A percentile compares a stretch with the other conserved stretches of the same genome.
Evolutionary conservation across 2,329 filamentous ascomycete species (phyloP).

Genomic region (Epichloe bromicola): DNA sequence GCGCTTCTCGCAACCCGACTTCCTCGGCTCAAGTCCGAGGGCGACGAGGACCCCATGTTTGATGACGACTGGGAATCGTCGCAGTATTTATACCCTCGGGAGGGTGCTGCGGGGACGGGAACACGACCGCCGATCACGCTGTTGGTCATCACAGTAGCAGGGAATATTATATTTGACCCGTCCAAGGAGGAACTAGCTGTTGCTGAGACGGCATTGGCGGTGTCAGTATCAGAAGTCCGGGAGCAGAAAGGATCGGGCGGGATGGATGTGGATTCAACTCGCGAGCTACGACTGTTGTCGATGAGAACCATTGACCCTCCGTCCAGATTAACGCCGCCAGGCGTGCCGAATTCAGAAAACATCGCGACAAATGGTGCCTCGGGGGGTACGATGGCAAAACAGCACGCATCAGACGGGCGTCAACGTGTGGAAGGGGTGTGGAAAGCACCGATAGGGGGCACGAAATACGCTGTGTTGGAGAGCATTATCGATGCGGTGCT

Average conservation of each 20-base stretch:
- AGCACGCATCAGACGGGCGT: slow-evolving; percentile 31
- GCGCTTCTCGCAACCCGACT: slow-evolving; percentile 80
- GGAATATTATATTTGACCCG: slow-evolving; percentile 90
- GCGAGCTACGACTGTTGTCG: slow-evolving; percentile 47
- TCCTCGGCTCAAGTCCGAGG: slow-evolving; percentile 73
- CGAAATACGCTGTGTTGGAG: slow-evolving; percentile 60
- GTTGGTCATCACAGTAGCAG: slow-evolving; percentile 72
- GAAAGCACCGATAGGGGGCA: slow-evolving; percentile 73
- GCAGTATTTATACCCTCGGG: slow-evolving; percentile 58
- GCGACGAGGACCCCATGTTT: slow-evolving; percentile 92
- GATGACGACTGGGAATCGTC: slow-evolving; percentile 94
- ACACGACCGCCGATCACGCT: slow-evolving; percentile 73
- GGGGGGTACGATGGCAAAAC: slow-evolving; percentile 22
- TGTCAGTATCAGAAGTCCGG: slow-evolving; percentile 53
- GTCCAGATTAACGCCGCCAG: slow-evolving; percentile 57
- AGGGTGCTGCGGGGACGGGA: slow-evolving; percentile 15
- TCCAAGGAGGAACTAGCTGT: slow-evolving; percentile 84
- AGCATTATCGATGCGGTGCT: slow-evolving; percentile 66
- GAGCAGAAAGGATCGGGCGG: slow-evolving; percentile 13
- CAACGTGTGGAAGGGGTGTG: slow-evolving; percentile 56
- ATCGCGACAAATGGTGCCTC: slow-evolving; percentile 33
- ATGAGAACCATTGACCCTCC: slow-evolving; percentile 65
- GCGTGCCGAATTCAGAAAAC: slow-evolving; percentile 52
- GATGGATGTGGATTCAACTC: slow-evolving; percentile 29
- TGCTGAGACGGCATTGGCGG: slow-evolving; percentile 75